Percentiles rank a stretch among this genome's conserved stretches.
phyloP scores from a whole-genome alignment of 495 filamentous ascomycete genomes.

The Cryomyces minteri region DNA sequence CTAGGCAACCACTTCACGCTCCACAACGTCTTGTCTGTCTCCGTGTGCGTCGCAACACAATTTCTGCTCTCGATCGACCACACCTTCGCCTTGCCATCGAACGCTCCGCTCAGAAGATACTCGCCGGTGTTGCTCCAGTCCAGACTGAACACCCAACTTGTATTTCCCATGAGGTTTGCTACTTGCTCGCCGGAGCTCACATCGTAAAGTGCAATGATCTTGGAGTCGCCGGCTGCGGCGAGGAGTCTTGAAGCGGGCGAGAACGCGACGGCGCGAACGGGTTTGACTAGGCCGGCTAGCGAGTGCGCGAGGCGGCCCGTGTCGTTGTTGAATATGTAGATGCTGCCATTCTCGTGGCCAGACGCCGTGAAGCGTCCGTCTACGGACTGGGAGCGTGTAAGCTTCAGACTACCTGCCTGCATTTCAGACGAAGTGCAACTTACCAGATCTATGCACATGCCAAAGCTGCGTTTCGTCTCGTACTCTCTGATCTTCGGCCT shows the following conservation, averaged over 20 bases:
- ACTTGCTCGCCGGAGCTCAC: constrained; percentile 83
- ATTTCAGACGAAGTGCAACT: constrained; percentile 2
- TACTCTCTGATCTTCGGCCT: constrained; percentile 50
- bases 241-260: constrained; percentile 69
- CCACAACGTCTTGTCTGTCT: constrained; percentile 78
- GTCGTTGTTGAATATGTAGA: constrained; percentile 89
- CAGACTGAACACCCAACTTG: constrained; percentile 72
- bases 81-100: constrained; percentile 87
- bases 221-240: constrained; percentile 82
- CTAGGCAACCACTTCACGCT: constrained; percentile 78
- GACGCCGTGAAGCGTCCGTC: constrained; percentile 78
- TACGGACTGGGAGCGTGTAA: constrained; percentile 26
- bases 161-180: constrained; percentile 59
- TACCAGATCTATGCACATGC: constrained; percentile 71
- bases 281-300: constrained; percentile 66
- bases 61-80: constrained; percentile 69
- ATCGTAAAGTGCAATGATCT: constrained; percentile 80
- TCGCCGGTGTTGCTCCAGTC: constrained; percentile 93
- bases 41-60: constrained; percentile 86
- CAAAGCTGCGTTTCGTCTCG: constrained; percentile 82
- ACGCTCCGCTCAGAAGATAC: constrained; percentile 54
- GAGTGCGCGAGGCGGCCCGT: constrained; percentile 74
- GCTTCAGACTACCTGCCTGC: not conserved
- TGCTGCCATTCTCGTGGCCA: constrained; percentile 81
- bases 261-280: constrained; percentile 69